Percentiles rank a stretch among this genome's conserved stretches.
phyloP scores from a whole-genome alignment of 139 green algal genomes.

The Closterium sp. region DNA sequence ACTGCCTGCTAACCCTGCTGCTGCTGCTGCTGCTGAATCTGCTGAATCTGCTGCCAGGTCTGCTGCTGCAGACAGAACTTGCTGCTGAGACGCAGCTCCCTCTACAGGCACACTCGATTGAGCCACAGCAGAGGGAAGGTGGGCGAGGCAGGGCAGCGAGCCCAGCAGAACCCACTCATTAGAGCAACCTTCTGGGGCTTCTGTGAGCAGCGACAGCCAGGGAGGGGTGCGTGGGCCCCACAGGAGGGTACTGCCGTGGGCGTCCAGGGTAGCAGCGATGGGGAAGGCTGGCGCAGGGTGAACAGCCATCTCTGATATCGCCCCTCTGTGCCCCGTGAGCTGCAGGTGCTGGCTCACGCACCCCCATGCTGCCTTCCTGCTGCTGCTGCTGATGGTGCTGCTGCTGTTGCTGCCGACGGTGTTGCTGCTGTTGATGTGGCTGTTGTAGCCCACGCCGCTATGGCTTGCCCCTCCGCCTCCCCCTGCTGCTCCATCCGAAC shows the following conservation, averaged over 20 bases:
- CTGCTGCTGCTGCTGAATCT: background rate
- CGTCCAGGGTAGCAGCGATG: constrained; percentile 3
- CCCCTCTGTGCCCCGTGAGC: background rate
- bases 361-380: background rate
- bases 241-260: background rate
- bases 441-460: background rate
- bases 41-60: background rate
- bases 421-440: background rate
- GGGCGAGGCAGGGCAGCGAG: too few species aligned
- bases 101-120: too few species aligned
- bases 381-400: background rate
- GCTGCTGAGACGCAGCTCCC: too few species aligned
- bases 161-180: background rate
- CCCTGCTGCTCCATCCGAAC: background rate
- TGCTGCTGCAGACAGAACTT: too few species aligned
- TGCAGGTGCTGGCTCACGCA: background rate
- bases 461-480: background rate
- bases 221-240: background rate
- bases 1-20: too few species aligned
- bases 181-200: background rate
- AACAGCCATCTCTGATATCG: background rate
- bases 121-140: too few species aligned
- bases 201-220: background rate
- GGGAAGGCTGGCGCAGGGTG: background rate
- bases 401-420: background rate